These are phyloP conservation scores for Fusarium sp. DNA, from an alignment of 2,329 filamentous ascomycete species.

Conservation along the genomic window DNA sequence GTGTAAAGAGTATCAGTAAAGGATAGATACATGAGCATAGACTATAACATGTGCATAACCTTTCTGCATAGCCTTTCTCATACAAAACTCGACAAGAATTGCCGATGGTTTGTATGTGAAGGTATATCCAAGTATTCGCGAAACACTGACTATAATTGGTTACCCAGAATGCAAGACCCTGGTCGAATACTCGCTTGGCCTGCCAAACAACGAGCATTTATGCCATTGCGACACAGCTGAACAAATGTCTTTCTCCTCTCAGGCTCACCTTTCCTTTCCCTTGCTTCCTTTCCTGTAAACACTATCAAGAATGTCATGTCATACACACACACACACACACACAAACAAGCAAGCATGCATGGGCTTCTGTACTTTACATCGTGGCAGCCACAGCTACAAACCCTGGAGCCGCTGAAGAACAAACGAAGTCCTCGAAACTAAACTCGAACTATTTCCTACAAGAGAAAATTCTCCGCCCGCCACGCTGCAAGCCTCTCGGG, in stretches of 20 bases:
- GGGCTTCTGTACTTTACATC: not conserved
- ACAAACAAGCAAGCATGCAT: too few relatives aligned
- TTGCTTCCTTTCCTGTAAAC: not conserved
- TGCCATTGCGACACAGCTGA: conserved; percentile 15
- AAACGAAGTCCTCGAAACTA: conserved; percentile 10
- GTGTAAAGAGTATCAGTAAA: not conserved
- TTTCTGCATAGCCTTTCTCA: not conserved
- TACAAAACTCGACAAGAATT: conserved; percentile 13
- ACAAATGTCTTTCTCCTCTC: not conserved
- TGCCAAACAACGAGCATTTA: conserved; percentile 39
- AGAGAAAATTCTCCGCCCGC: conserved; percentile 8
- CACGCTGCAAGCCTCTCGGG: conserved; percentile 24
- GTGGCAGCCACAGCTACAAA: conserved; percentile 17
- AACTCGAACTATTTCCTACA: not conserved
- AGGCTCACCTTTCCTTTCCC: conserved; percentile 13
- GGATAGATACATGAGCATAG: not conserved
- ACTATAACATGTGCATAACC: not conserved
- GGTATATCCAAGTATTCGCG: conserved; percentile 12
- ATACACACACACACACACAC: conserved; percentile 7
- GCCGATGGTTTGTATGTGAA: conserved; percentile 4
- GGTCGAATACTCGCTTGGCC: conserved; percentile 38
- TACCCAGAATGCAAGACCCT: conserved; percentile 30
- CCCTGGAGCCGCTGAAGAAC: not conserved
- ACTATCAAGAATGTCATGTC: not conserved
- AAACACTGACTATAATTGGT: conserved; percentile 35